Evolutionary conservation across 2,329 filamentous ascomycete genomes (phyloP).

Genomic region (Juglanconis oblonga): DNA sequence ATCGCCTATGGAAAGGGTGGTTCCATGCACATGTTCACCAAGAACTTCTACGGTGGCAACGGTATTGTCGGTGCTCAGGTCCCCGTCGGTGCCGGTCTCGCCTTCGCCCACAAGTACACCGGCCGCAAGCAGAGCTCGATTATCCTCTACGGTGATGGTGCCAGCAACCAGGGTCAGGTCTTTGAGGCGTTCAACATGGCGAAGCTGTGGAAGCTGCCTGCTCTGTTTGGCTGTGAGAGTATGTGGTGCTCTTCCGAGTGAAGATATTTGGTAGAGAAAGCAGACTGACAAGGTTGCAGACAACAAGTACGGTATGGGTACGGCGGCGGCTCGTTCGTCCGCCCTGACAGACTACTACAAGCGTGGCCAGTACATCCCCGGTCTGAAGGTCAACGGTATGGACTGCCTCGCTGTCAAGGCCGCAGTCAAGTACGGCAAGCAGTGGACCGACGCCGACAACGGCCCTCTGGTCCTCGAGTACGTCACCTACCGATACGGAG

Average conservation of each 20-base stretch:
- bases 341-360: slow-evolving; percentile 99
- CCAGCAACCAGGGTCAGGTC: slow-evolving; percentile 98
- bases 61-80: slow-evolving; percentile 99
- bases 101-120: slow-evolving; percentile 95
- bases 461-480: slow-evolving; percentile 97
- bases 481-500: slow-evolving; percentile 98
- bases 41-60: slow-evolving; percentile 97
- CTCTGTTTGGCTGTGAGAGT: slow-evolving; percentile 98
- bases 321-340: slow-evolving; percentile 87
- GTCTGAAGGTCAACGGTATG: slow-evolving; percentile 99
- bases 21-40: slow-evolving; percentile 99
- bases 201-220: slow-evolving; percentile 95
- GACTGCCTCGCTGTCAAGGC: slow-evolving; percentile 97
- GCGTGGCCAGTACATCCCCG: slow-evolving; percentile 98
- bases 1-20: slow-evolving; percentile 99
- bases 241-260: slow-evolving; percentile 38
- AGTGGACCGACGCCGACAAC: slow-evolving; percentile 78
- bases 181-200: slow-evolving; percentile 99
- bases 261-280: no score
- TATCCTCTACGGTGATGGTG: slow-evolving; percentile 95
- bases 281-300: slow-evolving; percentile 52
- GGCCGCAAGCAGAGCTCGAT: slow-evolving; percentile 82
- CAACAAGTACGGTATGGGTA: slow-evolving; percentile 99
- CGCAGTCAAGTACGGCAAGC: slow-evolving; percentile 89
- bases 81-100: slow-evolving; percentile 91